Evolutionary conservation across 176 grass and related monocot genomes (phyloP).

Genomic region (Eremochloa ophiuroides): DNA sequence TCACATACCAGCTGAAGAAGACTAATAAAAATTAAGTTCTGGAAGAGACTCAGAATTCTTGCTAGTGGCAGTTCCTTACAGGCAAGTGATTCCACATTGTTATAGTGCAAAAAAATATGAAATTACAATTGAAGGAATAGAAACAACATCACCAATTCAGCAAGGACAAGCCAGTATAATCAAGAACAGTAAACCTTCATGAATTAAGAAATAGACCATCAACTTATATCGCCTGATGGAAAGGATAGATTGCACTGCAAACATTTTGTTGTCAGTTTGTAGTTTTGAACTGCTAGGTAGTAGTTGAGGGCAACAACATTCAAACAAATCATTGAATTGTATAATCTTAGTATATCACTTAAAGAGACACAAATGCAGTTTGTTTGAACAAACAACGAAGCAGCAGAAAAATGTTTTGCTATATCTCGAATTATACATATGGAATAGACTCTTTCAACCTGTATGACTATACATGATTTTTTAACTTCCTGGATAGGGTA

Average conservation of each 20-base stretch:
- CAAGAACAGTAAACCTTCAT: not conserved
- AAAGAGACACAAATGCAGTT: not conserved
- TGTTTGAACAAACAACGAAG: constrained; percentile 8
- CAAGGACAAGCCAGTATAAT: not conserved
- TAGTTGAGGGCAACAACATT: not conserved
- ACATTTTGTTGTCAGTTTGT: not conserved
- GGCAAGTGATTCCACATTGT: not conserved
- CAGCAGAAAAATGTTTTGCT: constrained; percentile 18
- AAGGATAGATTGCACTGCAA: not conserved
- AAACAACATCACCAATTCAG: not conserved
- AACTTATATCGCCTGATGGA: not conserved
- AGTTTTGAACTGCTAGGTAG: not conserved
- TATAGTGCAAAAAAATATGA: not conserved
- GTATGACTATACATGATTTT: constrained; percentile 39
- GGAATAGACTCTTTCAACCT: constrained; percentile 11
- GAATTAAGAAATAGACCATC: not conserved
- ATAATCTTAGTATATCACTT: not conserved
- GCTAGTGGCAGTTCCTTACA: not conserved
- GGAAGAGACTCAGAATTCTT: too few species aligned
- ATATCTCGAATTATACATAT: constrained; percentile 32
- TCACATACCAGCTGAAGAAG: not conserved
- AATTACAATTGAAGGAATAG: not conserved
- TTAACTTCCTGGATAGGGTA: constrained; percentile 34
- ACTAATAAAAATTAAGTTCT: too few species aligned
- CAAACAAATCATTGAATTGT: not conserved